Conservation (phyloP, 495 filamentous ascomycete genomes). For the Chaetomium fimeti region DNA sequence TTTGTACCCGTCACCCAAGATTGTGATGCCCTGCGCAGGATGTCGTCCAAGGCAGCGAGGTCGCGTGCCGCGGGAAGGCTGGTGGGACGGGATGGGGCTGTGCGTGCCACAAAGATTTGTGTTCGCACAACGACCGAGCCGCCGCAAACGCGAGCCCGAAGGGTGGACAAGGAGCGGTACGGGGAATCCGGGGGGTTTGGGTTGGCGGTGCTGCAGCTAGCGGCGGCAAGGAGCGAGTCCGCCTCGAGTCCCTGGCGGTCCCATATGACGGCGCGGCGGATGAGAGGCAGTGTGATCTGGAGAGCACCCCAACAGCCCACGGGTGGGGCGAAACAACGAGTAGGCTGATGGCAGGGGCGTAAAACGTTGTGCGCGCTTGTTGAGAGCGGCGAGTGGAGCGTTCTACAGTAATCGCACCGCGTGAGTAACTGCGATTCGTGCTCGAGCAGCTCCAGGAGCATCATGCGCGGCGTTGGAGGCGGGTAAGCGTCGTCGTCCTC, state of each 20-base stretch:
- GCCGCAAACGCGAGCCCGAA: background rate
- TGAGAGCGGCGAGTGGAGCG: background rate
- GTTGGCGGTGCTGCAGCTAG: background rate
- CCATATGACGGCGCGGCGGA: background rate
- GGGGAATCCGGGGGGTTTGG: background rate
- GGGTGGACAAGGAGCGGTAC: background rate
- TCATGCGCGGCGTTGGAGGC: background rate
- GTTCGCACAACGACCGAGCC: background rate
- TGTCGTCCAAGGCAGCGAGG: background rate
- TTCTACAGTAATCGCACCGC: background rate
- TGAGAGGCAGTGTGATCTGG: background rate
- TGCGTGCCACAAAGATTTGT: background rate
- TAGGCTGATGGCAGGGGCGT: background rate
- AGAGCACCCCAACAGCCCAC: too few species aligned
- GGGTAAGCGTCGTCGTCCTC: background rate
- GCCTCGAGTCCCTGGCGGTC: background rate
- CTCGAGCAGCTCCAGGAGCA: background rate
- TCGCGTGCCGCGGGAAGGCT: background rate
- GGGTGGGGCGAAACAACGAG: background rate
- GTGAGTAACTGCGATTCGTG: background rate
- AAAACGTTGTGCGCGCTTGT: background rate
- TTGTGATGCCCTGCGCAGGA: background rate
- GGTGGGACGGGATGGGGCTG: background rate
- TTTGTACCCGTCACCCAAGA: background rate
- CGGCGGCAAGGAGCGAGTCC: background rate